Conservation (phyloP, 306 rosid genomes). For the Adenanthera pavonina region DNA sequence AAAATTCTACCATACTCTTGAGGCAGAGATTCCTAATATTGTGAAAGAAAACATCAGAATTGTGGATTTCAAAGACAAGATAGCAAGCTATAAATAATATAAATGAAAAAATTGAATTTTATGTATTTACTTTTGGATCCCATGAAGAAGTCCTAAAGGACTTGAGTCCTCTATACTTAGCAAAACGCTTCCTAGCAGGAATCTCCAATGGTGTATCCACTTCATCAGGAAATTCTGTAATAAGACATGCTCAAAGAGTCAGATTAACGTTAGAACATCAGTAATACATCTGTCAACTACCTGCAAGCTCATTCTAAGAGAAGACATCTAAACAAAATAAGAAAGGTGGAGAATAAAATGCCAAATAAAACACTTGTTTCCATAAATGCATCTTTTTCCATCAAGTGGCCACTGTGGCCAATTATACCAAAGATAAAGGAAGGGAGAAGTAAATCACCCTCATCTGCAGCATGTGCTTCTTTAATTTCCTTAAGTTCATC, state of each 20-base stretch:
- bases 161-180: constrained; percentile 93
- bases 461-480: constrained; percentile 91
- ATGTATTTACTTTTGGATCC: constrained; percentile 82
- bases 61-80: constrained; percentile 15
- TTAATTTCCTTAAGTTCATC: constrained; percentile 85
- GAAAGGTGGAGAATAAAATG: constrained; percentile 1
- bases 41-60: constrained; percentile 33
- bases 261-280: constrained; percentile 12
- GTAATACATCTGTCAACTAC: constrained; percentile 21
- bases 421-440: constrained; percentile 8
- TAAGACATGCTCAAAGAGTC: constrained; percentile 7
- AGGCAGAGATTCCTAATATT: constrained; percentile 87
- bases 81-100: constrained; percentile 19
- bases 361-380: not conserved
- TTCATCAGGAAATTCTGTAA: constrained; percentile 94
- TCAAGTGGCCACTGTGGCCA: not conserved
- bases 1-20: constrained; percentile 82
- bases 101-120: not conserved
- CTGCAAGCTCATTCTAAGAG: not conserved
- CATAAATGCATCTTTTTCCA: not conserved
- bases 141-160: constrained; percentile 95
- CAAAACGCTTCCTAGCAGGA: constrained; percentile 88
- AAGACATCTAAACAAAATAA: constrained; percentile 16
- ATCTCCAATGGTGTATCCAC: constrained; percentile 90
- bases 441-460: constrained; percentile 58